Evolutionary conservation across 805 yeast species (phyloP).

Genomic region (Ogataea henricii): DNA sequence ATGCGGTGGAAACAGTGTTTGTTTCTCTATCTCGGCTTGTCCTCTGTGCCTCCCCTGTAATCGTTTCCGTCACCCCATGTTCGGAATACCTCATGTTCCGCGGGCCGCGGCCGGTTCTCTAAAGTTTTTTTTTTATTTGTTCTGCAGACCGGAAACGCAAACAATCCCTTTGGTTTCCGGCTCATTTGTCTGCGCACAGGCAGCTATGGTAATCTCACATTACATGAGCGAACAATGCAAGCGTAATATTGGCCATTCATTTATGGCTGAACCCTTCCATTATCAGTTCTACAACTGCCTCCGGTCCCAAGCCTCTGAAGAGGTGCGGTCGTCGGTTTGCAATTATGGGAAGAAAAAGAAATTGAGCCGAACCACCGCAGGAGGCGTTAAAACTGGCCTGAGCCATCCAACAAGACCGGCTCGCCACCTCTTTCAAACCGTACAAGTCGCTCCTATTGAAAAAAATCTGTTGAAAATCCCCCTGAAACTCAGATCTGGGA

Average conservation of each 20-base stretch:
- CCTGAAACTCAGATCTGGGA: not conserved
- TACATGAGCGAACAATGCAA: not conserved
- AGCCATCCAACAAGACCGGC: not conserved
- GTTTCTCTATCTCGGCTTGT: no score
- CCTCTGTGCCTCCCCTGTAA: no score
- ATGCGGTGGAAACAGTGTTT: no score
- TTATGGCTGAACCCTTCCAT: not conserved
- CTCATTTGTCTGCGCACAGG: not conserved
- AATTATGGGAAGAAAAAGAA: constrained; percentile 8
- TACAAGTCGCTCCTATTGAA: not conserved
- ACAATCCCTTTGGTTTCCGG: not conserved
- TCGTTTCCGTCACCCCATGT: not conserved
- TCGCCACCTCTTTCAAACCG: not conserved
- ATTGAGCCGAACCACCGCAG: not conserved
- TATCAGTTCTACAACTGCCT: not conserved
- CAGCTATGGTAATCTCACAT: not conserved
- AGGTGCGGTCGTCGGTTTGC: constrained; percentile 1
- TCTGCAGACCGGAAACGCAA: not conserved
- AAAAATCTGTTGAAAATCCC: not conserved
- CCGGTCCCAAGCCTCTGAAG: not conserved
- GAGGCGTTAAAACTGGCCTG: not conserved
- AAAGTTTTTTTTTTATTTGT: not conserved
- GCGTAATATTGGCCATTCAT: not conserved
- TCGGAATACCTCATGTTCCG: not conserved
- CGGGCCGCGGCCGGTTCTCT: not conserved